These are phyloP conservation scores for Penicillium coprophilum DNA, from an alignment of 495 filamentous ascomycete genomes.

Conservation along the genomic window DNA sequence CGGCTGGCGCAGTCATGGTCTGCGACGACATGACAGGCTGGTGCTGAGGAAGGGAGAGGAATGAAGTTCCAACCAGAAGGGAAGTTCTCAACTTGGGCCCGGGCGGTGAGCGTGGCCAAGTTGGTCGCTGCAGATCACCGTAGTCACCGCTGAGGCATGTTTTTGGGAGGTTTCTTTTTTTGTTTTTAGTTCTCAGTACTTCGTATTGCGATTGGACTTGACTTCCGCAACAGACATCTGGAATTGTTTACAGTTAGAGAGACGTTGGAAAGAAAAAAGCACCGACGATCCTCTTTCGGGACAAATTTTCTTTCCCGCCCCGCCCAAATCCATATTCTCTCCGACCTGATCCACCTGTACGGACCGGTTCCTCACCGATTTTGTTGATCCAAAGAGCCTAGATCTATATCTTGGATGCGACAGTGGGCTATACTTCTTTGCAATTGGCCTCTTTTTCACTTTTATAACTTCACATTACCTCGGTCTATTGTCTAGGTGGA, in stretches of 20 bases:
- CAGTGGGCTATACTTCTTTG: not conserved
- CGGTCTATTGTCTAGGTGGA: slow-evolving; percentile 12
- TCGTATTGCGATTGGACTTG: not conserved
- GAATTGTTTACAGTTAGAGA: not conserved
- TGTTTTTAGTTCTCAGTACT: not conserved
- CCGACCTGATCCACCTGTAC: slow-evolving; percentile 26
- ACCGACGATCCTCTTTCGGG: slow-evolving; percentile 23
- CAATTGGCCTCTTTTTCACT: not conserved
- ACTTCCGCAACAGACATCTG: not conserved
- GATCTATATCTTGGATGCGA: slow-evolving; percentile 1
- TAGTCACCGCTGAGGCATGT: slow-evolving; percentile 15
- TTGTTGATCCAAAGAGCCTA: slow-evolving; percentile 6
- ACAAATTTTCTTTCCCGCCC: slow-evolving; percentile 37
- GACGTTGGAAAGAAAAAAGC: slow-evolving; percentile 6
- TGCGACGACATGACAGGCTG: slow-evolving; percentile 54
- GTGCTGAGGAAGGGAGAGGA: slow-evolving; percentile 28
- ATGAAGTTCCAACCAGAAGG: slow-evolving; percentile 30
- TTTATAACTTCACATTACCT: not conserved
- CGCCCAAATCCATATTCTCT: slow-evolving; percentile 23
- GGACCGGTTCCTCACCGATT: slow-evolving; percentile 27
- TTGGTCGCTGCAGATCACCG: slow-evolving; percentile 30
- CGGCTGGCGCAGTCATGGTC: slow-evolving; percentile 57
- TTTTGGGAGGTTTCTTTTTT: slow-evolving; percentile 7
- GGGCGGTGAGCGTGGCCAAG: slow-evolving; percentile 36
- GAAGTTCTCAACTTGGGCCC: slow-evolving; percentile 32